These are phyloP conservation scores for Arabidopsis suecica DNA, from an alignment of 345 rosid species.

Conservation along the genomic window DNA sequence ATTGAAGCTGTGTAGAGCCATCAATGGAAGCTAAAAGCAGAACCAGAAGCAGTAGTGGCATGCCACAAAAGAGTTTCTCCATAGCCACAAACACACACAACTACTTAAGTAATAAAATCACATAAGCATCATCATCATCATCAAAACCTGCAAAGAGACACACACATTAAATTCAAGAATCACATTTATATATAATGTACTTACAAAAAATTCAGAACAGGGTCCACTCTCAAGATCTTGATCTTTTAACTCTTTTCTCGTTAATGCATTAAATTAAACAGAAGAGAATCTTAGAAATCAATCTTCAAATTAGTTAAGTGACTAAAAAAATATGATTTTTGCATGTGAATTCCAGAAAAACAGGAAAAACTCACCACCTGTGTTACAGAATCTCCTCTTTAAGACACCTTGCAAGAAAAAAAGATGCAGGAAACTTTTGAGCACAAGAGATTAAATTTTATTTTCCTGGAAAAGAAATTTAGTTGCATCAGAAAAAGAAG, in stretches of 20 bases:
- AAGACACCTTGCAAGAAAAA: slow-evolving; percentile 38
- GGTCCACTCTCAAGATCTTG: slow-evolving; percentile 35
- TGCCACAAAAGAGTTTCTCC: slow-evolving; percentile 51
- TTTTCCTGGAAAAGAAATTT: slow-evolving; percentile 1
- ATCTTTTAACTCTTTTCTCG: not conserved
- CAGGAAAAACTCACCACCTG: slow-evolving; percentile 36
- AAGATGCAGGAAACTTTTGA: slow-evolving; percentile 11
- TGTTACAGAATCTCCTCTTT: slow-evolving; percentile 18
- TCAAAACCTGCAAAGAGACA: slow-evolving; percentile 33
- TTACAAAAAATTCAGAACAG: not conserved
- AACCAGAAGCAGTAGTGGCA: slow-evolving; percentile 47
- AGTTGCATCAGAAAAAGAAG: slow-evolving; percentile 11
- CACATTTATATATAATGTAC: slow-evolving; percentile 1
- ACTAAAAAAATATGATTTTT: slow-evolving; percentile 7
- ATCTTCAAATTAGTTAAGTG: not conserved
- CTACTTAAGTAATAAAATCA: slow-evolving; percentile 23
- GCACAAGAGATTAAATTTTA: not conserved
- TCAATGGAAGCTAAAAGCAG: slow-evolving; percentile 48
- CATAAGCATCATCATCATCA: slow-evolving; percentile 14
- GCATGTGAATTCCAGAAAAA: slow-evolving; percentile 39
- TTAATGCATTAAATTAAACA: slow-evolving; percentile 19
- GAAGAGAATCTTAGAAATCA: not conserved
- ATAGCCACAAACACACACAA: slow-evolving; percentile 39
- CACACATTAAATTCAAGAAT: slow-evolving; percentile 35
- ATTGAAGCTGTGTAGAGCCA: slow-evolving; percentile 67